phyloP scores from a whole-genome alignment of 495 filamentous ascomycete genomes.

The Neurospora sp. region DNA sequence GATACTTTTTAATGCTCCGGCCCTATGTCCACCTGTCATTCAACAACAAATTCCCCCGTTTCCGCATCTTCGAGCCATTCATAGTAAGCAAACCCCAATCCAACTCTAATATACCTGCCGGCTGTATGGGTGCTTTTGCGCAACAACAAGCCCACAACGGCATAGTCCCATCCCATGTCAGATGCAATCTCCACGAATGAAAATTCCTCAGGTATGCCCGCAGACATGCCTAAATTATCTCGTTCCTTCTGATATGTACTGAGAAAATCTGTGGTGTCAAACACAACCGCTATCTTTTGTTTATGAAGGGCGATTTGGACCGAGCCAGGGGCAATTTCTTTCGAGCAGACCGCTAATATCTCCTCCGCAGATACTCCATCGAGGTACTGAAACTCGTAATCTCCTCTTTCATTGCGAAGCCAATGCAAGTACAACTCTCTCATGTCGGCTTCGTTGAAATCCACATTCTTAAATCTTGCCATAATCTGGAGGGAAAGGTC shows the following conservation, averaged over 20 bases:
- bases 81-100: accelerated
- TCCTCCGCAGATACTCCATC: too few relatives aligned
- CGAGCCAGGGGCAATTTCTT: not conserved
- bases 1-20: too few relatives aligned
- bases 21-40: too few relatives aligned
- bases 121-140: not conserved
- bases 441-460: not conserved
- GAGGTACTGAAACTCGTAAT: too few relatives aligned
- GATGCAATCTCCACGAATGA: not conserved
- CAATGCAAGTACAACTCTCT: too few relatives aligned
- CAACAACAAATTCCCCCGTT: too few relatives aligned
- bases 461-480: not conserved
- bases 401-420: too few relatives aligned
- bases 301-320: not conserved
- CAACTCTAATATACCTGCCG: not conserved
- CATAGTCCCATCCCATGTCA: too few relatives aligned
- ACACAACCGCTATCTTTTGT: accelerated
- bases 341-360: too few relatives aligned
- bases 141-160: not conserved
- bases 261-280: not conserved
- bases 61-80: not conserved
- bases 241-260: not conserved
- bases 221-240: not conserved
- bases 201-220: not conserved
- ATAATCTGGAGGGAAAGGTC: not conserved